Conservation (phyloP, 192 early-diverging fungal genomes). For the Coemansia sp. region DNA sequence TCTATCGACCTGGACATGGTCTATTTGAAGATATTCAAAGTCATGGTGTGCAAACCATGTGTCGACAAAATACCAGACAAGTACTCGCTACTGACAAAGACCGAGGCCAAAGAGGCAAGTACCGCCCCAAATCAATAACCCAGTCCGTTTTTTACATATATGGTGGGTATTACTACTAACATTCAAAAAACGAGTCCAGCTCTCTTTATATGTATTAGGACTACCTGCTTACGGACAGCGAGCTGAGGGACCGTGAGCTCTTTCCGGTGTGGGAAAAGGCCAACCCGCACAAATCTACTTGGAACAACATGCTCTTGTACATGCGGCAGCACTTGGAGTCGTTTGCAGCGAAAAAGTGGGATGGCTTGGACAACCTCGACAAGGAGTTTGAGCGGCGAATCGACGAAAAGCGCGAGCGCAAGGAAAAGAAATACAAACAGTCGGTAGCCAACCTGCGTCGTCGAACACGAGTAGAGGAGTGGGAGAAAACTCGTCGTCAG, state of each 20-base stretch:
- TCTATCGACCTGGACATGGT: slow-evolving; percentile 82
- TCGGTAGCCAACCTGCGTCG: slow-evolving; percentile 78
- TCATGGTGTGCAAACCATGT: slow-evolving; percentile 78
- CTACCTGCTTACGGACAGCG: slow-evolving; percentile 94
- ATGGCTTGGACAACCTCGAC: slow-evolving; percentile 81
- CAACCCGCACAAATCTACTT: slow-evolving; percentile 94
- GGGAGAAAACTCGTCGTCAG: slow-evolving; percentile 57
- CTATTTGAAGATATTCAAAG: slow-evolving; percentile 71
- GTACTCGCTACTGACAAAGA: slow-evolving; percentile 95
- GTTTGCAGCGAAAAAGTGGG: slow-evolving; percentile 97
- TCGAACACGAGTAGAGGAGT: slow-evolving; percentile 75
- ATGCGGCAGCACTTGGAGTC: slow-evolving; percentile 83
- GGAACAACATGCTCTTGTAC: slow-evolving; percentile 97
- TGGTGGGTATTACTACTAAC: not conserved
- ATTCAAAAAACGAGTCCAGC: not conserved
- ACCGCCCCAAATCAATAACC: not conserved
- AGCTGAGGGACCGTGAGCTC: slow-evolving; percentile 76
- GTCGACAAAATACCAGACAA: slow-evolving; percentile 77
- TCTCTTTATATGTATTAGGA: slow-evolving; percentile 55
- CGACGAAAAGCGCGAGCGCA: slow-evolving; percentile 74
- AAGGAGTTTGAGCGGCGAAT: slow-evolving; percentile 81
- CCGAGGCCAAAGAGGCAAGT: slow-evolving; percentile 80
- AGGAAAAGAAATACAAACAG: slow-evolving; percentile 82
- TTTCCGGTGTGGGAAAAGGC: slow-evolving; percentile 86
- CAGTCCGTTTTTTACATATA: not conserved